Conservation (phyloP, 164 flowering plant genomes). For the Kingdonia uniflora region DNA sequence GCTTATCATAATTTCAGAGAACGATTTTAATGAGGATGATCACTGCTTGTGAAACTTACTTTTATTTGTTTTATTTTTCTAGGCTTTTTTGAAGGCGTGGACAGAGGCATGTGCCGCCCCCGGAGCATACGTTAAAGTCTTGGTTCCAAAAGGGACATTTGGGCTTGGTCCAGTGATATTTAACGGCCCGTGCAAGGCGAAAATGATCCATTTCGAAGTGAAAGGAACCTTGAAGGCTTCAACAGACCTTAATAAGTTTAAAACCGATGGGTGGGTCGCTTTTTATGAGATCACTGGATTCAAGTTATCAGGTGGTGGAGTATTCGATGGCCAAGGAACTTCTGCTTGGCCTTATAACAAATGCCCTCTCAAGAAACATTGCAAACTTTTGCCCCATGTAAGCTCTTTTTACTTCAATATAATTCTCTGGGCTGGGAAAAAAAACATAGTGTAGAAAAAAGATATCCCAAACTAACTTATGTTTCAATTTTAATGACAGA, state of each 20-base stretch:
- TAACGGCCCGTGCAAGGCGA: slow-evolving; percentile 43
- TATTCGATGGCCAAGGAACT: slow-evolving; percentile 35
- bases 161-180: slow-evolving; percentile 45
- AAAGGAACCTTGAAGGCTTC: neutral
- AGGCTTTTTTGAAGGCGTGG: slow-evolving; percentile 57
- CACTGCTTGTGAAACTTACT: neutral
- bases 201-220: too few species aligned
- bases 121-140: slow-evolving; percentile 14
- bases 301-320: slow-evolving; percentile 30
- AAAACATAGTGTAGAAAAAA: too few species aligned
- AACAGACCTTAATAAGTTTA: neutral
- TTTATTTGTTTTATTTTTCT: neutral
- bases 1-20: neutral
- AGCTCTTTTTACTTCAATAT: neutral
- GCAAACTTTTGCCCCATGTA: slow-evolving; percentile 19
- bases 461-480: neutral
- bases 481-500: slow-evolving; percentile 1
- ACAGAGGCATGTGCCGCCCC: slow-evolving; percentile 32
- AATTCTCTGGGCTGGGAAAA: too few species aligned
- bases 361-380: slow-evolving; percentile 5
- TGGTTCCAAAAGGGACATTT: slow-evolving; percentile 40
- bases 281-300: slow-evolving; percentile 22
- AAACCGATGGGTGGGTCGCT: slow-evolving; percentile 23
- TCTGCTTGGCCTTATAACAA: slow-evolving; percentile 25
- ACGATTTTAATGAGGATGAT: too few species aligned